Percentiles rank a stretch among this genome's conserved stretches.
Conservation (phyloP, 2,329 filamentous ascomycete species). For the Alternaria atra region DNA sequence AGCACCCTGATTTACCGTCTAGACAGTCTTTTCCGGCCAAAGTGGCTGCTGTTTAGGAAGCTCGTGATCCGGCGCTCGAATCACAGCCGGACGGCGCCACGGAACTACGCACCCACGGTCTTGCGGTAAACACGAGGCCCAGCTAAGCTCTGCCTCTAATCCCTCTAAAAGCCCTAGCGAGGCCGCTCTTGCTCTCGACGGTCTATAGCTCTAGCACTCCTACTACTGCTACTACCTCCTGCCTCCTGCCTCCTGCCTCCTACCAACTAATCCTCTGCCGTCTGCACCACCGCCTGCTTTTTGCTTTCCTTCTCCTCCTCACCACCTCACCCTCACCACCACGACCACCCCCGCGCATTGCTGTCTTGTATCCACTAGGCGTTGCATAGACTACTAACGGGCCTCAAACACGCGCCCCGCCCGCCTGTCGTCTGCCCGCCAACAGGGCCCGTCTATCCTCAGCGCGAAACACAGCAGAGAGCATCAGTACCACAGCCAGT, state of each 20-base stretch:
- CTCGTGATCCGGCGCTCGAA: conserved; percentile 30
- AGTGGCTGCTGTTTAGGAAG: conserved; percentile 10
- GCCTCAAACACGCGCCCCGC: conserved; percentile 29
- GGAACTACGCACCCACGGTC: conserved; percentile 6
- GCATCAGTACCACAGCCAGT: conserved; percentile 46
- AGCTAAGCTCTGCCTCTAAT: conserved; percentile 3
- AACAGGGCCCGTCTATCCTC: conserved; percentile 27
- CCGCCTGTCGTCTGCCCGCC: conserved; percentile 19
- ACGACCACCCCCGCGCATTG: conserved; percentile 7
- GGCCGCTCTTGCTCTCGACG: conserved; percentile 30
- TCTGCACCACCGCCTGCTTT: not conserved
- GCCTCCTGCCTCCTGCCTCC: conserved; percentile 1
- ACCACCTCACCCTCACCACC: conserved; percentile 5
- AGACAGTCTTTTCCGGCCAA: conserved; percentile 18
- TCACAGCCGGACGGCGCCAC: conserved; percentile 24
- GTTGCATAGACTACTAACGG: conserved; percentile 25
- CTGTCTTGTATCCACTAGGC: conserved; percentile 18
- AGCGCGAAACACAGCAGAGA: conserved; percentile 32
- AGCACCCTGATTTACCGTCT: conserved; percentile 18
- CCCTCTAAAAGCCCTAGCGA: conserved; percentile 21
- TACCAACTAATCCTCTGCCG: not conserved
- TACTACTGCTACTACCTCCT: conserved; percentile 11
- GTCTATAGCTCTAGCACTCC: conserved; percentile 8
- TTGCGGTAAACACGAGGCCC: conserved; percentile 25
- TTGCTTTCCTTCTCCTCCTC: conserved; percentile 9